Conservation (phyloP, 176 grass and related monocot species). For the Themeda triandra region DNA sequence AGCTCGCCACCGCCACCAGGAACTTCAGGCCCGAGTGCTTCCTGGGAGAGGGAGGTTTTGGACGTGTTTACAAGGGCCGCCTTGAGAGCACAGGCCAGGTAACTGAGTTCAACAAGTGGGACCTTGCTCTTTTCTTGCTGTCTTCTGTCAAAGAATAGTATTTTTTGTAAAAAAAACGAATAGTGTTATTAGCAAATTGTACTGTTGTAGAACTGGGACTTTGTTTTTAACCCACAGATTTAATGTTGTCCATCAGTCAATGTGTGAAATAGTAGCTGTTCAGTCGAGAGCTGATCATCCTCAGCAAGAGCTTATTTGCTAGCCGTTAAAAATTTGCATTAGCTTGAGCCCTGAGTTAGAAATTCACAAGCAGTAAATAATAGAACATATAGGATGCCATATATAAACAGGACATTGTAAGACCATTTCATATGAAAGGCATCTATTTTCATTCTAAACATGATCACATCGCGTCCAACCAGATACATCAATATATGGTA, state of each 20-base stretch:
- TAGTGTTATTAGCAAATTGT: not conserved
- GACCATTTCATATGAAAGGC: too few species aligned
- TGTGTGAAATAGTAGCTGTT: not conserved
- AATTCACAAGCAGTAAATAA: too few species aligned
- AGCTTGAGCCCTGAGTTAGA: too few species aligned
- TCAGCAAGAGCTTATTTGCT: too few species aligned
- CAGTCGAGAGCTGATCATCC: not conserved
- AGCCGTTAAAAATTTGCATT: too few species aligned
- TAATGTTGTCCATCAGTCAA: not conserved
- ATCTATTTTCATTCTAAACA: too few species aligned
- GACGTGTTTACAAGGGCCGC: constrained; percentile 72
- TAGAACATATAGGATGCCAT: too few species aligned
- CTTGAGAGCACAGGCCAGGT: constrained; percentile 76
- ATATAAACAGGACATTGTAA: too few species aligned
- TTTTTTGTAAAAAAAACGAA: too few species aligned
- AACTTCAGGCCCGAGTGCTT: constrained; percentile 78
- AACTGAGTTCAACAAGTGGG: not conserved
- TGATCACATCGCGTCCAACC: too few species aligned
- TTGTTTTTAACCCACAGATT: not conserved
- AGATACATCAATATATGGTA: too few species aligned
- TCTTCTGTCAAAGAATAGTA: not conserved
- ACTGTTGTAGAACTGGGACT: not conserved
- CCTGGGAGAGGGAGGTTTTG: constrained; percentile 78
- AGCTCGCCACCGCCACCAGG: constrained; percentile 55
- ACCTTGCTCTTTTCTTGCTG: not conserved